Evolutionary conservation across 768 basidiomycete species (phyloP), one percentile per base, ranked within the genome.

Genomic region (Lyophyllum decastes): DNA sequence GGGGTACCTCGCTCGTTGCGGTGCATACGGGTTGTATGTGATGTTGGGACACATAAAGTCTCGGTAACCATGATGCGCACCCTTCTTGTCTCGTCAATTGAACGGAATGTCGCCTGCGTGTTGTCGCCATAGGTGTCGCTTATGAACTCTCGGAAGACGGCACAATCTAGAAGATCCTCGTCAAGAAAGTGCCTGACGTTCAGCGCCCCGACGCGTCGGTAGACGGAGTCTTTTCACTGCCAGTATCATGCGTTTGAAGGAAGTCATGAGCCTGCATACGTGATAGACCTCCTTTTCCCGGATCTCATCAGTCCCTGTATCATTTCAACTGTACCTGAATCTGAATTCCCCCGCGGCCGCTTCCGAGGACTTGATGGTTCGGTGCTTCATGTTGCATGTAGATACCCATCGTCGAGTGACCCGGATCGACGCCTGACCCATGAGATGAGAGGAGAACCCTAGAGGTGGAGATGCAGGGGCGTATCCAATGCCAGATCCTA

Each of bases 41-140:
- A 64, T 52, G 21, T 63, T 66, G 2, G 67, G 58, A 44, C 62
- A 74, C 70, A 73, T 69, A 40, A 70, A 74, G 54, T 73, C 62
- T 12, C 68, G 35, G 11, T 67, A 58, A 0, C 68, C 69, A 51
- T 72, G 70, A 40, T 64, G 49, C 2, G 33, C 59, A n/a, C 66
- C n/a, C 12, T 62, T 61, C 35, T 14, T 63, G n/a, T n/a, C 52
- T 16, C 51, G 49, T 7, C 53, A 26, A 71, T 58, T 24, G 25
- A 22, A 5, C 38, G 48, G 22, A 49, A 55, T 7, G 48, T 49
- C 24, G 22, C 7, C 45, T 67, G 62, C 1, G 53, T 8, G 49
- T 61, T 66, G 6, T 69, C 70, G 3, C 72, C 72, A 35, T 65
- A 73, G 2, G 52, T 22, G 0, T 46, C 45, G 4, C 68, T 64